These are phyloP conservation scores for Reutealis trisperma DNA, from an alignment of 345 rosid species.

Conservation along the genomic window DNA sequence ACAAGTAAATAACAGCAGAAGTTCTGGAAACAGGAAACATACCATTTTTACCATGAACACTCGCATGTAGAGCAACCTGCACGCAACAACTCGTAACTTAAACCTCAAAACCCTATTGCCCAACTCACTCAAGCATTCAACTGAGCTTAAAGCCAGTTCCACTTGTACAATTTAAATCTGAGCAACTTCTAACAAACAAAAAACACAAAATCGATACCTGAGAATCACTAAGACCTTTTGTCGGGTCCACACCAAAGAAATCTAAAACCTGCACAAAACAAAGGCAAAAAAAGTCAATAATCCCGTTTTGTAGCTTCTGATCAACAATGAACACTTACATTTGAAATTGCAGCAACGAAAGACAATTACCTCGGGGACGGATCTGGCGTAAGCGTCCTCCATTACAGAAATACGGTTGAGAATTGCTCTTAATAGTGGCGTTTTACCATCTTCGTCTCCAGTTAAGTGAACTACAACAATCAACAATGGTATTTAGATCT, in stretches of 20 bases:
- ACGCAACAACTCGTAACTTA: constrained; percentile 13
- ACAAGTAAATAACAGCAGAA: background rate
- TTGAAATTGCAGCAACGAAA: constrained; percentile 3
- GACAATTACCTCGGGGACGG: constrained; percentile 76
- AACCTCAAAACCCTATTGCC: background rate
- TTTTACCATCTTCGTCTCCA: background rate
- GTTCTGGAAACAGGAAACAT: constrained; percentile 14
- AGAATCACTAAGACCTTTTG: constrained; percentile 77
- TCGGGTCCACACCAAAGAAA: constrained; percentile 76
- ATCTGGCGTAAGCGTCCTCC: constrained; percentile 98
- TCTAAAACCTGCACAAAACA: constrained; percentile 66
- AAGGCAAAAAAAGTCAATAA: background rate
- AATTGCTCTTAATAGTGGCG: background rate
- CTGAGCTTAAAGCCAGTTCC: background rate
- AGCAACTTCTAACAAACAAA: background rate
- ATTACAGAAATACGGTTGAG: constrained; percentile 26
- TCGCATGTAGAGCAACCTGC: constrained; percentile 73
- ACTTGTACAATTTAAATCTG: background rate
- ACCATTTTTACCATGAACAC: constrained; percentile 75
- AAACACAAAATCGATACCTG: constrained; percentile 53
- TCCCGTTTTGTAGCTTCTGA: background rate
- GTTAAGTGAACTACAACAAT: too few relatives aligned
- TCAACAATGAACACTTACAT: background rate
- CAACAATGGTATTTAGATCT: background rate
- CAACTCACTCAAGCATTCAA: background rate